Evolutionary conservation across 2,329 filamentous ascomycete genomes (phyloP), one percentile per base, ranked within the genome.

Genomic region (Talaromyces sp.): DNA sequence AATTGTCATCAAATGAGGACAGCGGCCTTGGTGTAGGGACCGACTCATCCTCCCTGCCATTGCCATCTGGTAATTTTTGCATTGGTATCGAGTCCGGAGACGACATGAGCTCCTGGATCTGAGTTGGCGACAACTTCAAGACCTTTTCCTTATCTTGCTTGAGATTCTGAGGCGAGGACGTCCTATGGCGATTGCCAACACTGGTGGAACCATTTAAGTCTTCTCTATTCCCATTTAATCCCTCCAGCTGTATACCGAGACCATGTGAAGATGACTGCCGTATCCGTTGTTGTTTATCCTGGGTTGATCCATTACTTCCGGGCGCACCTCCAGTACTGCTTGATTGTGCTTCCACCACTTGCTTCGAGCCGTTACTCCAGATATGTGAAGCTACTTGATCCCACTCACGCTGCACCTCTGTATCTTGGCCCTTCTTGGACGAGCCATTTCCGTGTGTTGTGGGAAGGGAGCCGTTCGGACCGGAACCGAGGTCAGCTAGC

Each of bases 41-140:
- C 25, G 11, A 10, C 10, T 35, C 37, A 21, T 43, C 15, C 31
- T 56, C 52, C n/a, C 21, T 46, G 11, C 62, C 60, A 37, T 43
- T 17, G 3, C 57, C 57, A 15, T 58, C 25, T 3, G 60, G 56
- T 5, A 75, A 70, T 13, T 73, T 65, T 22, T 76, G 73, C 7
- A 80, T 57, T 7, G 79, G 77, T 10, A 81, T 68, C 40, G 77
- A 80, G 11, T 77, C 72, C 6, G 78, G 77, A 9, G 79, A 78
- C 15, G 73, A 57, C 11, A 78, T 79, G 43, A 82, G 71, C 39
- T 80, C 78, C 22, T 78, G 72, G 4, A 82, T 77, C 64, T 80
- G 74, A 28, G 73, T 73, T 3, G 76, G 75, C 5, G 80, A 81
- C 33, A 82, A 70, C 63, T 80, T 81, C 54, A 79, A 67, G 3